Evolutionary conservation across 2,329 filamentous ascomycete species (phyloP).

Genomic region (Diplocarpon rosae): DNA sequence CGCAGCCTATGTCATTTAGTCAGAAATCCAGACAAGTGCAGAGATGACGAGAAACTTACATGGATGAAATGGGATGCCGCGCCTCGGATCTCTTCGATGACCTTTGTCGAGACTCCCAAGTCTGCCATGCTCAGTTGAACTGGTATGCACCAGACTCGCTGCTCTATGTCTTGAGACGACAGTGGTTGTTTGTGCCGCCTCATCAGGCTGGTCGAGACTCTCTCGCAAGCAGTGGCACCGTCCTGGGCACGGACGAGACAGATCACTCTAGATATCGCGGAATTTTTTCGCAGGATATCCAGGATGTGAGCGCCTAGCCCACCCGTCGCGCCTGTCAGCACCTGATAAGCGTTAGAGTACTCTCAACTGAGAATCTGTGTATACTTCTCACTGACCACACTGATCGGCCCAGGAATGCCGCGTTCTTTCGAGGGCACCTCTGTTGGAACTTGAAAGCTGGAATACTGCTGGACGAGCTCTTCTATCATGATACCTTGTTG

Average conservation of each 20-base stretch:
- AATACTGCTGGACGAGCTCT: no score
- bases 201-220: conserved; percentile 34
- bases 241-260: conserved; percentile 43
- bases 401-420: no score
- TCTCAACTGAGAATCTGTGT: neutral
- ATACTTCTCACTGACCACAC: neutral
- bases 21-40: neutral
- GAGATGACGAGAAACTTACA: conserved; percentile 24
- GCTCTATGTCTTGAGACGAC: conserved; percentile 24
- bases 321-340: conserved; percentile 41
- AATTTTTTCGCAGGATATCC: conserved; percentile 31
- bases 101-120: conserved; percentile 36
- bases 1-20: conserved; percentile 28
- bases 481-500: no score
- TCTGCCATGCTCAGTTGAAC: conserved; percentile 35
- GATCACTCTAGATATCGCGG: conserved; percentile 35
- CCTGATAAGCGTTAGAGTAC: no score
- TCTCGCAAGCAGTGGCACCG: conserved; percentile 31
- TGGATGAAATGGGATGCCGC: conserved; percentile 45
- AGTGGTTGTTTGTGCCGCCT: conserved; percentile 27
- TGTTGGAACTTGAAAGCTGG: no score
- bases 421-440: neutral
- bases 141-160: conserved; percentile 30
- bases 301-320: conserved; percentile 41
- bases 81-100: conserved; percentile 32